phyloP scores from a whole-genome alignment of 495 filamentous ascomycete species.

The Aspergillus indologenus region DNA sequence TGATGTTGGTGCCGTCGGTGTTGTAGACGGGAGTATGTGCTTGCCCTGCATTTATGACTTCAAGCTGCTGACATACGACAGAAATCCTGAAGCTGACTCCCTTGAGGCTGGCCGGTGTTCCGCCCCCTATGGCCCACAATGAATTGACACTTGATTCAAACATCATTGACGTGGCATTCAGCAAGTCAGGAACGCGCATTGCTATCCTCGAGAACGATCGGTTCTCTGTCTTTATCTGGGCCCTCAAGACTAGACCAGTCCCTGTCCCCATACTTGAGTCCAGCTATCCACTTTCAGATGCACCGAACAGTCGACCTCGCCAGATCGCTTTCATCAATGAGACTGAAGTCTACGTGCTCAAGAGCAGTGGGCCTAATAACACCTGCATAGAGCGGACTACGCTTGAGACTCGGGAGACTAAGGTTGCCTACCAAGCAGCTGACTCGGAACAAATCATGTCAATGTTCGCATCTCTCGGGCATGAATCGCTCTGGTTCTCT shows the following conservation, averaged over 20 bases:
- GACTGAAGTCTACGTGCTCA: constrained; percentile 43
- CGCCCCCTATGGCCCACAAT: constrained; percentile 86
- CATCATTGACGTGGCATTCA: constrained; percentile 72
- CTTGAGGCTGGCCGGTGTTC: constrained; percentile 75
- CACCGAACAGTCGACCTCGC: constrained; percentile 31
- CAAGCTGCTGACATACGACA: constrained; percentile 22
- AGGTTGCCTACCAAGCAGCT: constrained; percentile 29
- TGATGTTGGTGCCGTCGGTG: constrained; percentile 78
- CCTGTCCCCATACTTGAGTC: constrained; percentile 44
- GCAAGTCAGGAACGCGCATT: constrained; percentile 60
- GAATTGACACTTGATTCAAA: constrained; percentile 64
- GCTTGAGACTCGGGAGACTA: constrained; percentile 37
- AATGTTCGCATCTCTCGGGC: constrained; percentile 37
- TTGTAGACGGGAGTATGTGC: constrained; percentile 76
- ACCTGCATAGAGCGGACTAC: constrained; percentile 37
- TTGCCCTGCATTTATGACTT: background rate
- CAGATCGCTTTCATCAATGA: constrained; percentile 46
- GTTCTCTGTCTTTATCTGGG: constrained; percentile 65
- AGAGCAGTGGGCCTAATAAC: constrained; percentile 30
- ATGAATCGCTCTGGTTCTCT: constrained; percentile 44
- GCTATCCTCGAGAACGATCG: constrained; percentile 64
- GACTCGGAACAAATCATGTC: constrained; percentile 39
- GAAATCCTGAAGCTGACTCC: constrained; percentile 78
- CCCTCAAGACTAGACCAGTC: constrained; percentile 48
- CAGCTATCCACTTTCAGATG: constrained; percentile 44